These are phyloP conservation scores for Aspergillus quadricinctus DNA, from an alignment of 2,329 filamentous ascomycete genomes.

Conservation along the genomic window DNA sequence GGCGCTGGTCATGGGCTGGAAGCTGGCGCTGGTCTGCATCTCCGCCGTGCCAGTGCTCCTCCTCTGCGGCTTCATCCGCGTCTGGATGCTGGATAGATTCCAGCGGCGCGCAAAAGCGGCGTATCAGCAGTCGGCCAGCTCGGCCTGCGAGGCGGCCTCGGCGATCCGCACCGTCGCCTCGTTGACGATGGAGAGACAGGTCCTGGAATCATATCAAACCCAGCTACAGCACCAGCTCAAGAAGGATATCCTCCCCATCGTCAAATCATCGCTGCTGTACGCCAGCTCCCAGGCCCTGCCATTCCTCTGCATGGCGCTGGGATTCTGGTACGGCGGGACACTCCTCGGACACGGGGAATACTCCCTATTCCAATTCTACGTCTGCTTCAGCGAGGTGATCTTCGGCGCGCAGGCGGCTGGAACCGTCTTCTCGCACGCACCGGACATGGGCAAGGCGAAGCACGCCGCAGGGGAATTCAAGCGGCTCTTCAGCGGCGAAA, in stretches of 20 bases:
- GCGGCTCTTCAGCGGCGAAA: conserved; percentile 75
- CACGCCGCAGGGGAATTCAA: conserved; percentile 77
- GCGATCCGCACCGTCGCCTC: conserved; percentile 91
- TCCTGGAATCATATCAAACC: conserved; percentile 65
- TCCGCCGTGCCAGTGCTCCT: conserved; percentile 75
- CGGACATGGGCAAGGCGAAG: conserved; percentile 90
- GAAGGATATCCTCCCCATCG: conserved; percentile 65
- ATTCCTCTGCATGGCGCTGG: conserved; percentile 79
- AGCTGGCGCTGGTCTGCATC: conserved; percentile 79
- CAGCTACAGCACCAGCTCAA: conserved; percentile 64
- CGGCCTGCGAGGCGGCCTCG: conserved; percentile 88
- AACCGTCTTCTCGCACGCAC: conserved; percentile 81
- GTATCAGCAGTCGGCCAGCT: conserved; percentile 76
- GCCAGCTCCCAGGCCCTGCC: conserved; percentile 78
- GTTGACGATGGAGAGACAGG: conserved; percentile 79
- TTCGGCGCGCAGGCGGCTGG: conserved; percentile 92
- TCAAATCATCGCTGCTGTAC: conserved; percentile 74
- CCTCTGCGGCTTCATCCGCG: conserved; percentile 79
- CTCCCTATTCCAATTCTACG: conserved; percentile 80
- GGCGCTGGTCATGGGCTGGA: conserved; percentile 74
- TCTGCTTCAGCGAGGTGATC: conserved; percentile 81
- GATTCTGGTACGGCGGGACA: conserved; percentile 87
- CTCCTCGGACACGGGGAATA: conserved; percentile 70
- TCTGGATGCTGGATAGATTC: conserved; percentile 77
- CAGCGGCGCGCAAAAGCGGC: conserved; percentile 73